Evolutionary conservation across 2,329 filamentous ascomycete genomes (phyloP).

Genomic region (Neophaeococcomyces aloes): DNA sequence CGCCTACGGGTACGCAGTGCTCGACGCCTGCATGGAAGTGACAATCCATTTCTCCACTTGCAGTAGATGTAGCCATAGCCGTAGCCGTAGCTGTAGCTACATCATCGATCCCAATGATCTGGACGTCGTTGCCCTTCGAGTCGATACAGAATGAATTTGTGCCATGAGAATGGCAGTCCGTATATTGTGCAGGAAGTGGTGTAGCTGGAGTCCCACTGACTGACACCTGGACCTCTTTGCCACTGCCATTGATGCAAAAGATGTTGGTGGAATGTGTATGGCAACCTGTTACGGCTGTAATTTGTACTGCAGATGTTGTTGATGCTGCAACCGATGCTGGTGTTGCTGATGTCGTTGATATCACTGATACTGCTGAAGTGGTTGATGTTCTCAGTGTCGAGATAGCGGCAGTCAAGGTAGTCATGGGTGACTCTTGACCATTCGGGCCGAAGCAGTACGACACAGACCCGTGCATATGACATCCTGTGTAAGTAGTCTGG

Average conservation of each 20-base stretch:
- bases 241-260: slow-evolving; percentile 27
- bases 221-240: slow-evolving; percentile 30
- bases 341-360: slow-evolving; percentile 17
- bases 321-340: slow-evolving; percentile 22
- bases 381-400: slow-evolving; percentile 15
- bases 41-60: slow-evolving; percentile 40
- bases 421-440: slow-evolving; percentile 23
- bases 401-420: slow-evolving; percentile 17
- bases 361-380: slow-evolving; percentile 23
- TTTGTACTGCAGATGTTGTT: slow-evolving; percentile 25
- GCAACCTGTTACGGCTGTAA: slow-evolving; percentile 44
- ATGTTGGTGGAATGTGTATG: slow-evolving; percentile 36
- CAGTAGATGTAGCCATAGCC: slow-evolving; percentile 24
- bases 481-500: slow-evolving; percentile 22
- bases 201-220: slow-evolving; percentile 44
- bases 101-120: slow-evolving; percentile 32
- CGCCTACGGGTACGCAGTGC: slow-evolving; percentile 46
- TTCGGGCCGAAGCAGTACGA: slow-evolving; percentile 26
- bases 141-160: slow-evolving; percentile 52
- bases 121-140: slow-evolving; percentile 50
- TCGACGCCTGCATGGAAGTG: slow-evolving; percentile 39
- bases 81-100: slow-evolving; percentile 22
- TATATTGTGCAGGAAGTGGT: slow-evolving; percentile 50
- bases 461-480: slow-evolving; percentile 25
- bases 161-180: slow-evolving; percentile 54